Evolutionary conservation across 768 basidiomycete species (phyloP).

Genomic region (Rubroboletus pulcherrimus): DNA sequence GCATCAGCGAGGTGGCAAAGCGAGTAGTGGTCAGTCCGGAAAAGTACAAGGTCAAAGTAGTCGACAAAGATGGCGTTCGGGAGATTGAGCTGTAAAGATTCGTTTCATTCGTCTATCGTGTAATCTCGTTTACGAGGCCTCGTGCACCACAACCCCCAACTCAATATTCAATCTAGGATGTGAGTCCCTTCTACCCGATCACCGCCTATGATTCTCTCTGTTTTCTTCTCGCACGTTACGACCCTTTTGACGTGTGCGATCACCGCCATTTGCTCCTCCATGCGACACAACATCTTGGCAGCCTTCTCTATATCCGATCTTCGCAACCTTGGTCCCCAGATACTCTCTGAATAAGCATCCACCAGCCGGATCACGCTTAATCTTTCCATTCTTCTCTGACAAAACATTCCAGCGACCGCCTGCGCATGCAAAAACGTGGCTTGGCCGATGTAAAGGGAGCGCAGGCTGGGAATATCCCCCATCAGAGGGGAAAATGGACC

Average conservation of each 20-base stretch:
- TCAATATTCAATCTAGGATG: conserved; percentile 17
- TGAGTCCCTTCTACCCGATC: conserved; percentile 38
- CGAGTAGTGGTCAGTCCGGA: conserved; percentile 76
- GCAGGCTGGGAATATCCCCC: conserved; percentile 37
- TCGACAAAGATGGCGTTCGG: conserved; percentile 87
- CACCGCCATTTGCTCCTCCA: conserved; percentile 12
- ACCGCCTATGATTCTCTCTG: conserved; percentile 52
- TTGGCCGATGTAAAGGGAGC: conserved; percentile 46
- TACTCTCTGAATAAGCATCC: conserved; percentile 54
- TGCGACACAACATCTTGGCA: conserved; percentile 3
- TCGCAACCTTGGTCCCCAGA: conserved; percentile 55
- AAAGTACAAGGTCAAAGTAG: conserved; percentile 84
- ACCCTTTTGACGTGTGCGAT: conserved; percentile 37
- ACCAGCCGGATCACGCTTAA: conserved; percentile 41
- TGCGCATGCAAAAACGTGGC: conserved; percentile 43
- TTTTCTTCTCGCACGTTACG: conserved; percentile 48
- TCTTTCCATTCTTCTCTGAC: conserved; percentile 16
- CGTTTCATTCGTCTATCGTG: neutral
- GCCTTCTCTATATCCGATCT: conserved; percentile 46
- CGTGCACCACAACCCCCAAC: neutral
- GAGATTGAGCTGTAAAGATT: conserved; percentile 62
- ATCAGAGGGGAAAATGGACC: conserved; percentile 27
- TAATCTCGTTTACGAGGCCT: neutral
- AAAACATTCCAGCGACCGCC: conserved; percentile 38
- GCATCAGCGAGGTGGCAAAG: conserved; percentile 85